A percentile compares a stretch with the other conserved stretches of the same genome.
phyloP scores from a whole-genome alignment of 1,139 yeast species.

The Tardiomyces digboiensis region DNA sequence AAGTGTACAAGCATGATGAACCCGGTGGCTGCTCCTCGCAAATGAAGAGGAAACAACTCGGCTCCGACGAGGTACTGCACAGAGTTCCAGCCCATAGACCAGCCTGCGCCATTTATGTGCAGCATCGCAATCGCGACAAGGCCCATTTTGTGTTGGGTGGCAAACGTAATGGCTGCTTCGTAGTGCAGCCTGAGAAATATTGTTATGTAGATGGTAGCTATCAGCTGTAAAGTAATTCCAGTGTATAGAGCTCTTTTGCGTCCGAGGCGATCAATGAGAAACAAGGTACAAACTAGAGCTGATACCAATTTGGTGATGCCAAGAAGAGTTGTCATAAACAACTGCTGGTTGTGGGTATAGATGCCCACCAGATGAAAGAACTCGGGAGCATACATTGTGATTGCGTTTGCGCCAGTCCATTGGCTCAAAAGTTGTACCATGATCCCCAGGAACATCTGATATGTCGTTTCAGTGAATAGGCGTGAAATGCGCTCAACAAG shows the following conservation, averaged over 20 bases:
- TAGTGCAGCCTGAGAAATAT: neutral
- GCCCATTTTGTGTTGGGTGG: constrained; percentile 26
- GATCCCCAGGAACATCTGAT: constrained; percentile 38
- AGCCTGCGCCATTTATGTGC: constrained; percentile 45
- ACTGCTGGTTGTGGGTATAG: constrained; percentile 28
- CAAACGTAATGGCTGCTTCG: constrained; percentile 34
- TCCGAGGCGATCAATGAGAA: constrained; percentile 38
- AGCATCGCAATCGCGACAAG: constrained; percentile 44
- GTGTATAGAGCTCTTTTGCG: constrained; percentile 37
- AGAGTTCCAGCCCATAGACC: constrained; percentile 56
- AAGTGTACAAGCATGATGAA: constrained; percentile 50
- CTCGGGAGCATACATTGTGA: constrained; percentile 51
- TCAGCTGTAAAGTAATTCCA: constrained; percentile 32
- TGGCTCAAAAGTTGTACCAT: constrained; percentile 46
- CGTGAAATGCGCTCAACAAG: constrained; percentile 20
- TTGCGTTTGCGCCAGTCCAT: constrained; percentile 55
- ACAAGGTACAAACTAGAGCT: constrained; percentile 36
- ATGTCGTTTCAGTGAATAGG: constrained; percentile 21
- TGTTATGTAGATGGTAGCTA: constrained; percentile 25
- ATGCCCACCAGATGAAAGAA: constrained; percentile 46
- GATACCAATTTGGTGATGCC: constrained; percentile 40
- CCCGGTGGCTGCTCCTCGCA: constrained; percentile 46
- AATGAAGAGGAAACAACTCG: constrained; percentile 48
- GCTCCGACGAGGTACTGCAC: constrained; percentile 50
- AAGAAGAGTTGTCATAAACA: constrained; percentile 43